Base-by-base conservation (phyloP, 202 grass and related monocot genomes). In the Schoenoplectus tabernaemontani region DNA sequence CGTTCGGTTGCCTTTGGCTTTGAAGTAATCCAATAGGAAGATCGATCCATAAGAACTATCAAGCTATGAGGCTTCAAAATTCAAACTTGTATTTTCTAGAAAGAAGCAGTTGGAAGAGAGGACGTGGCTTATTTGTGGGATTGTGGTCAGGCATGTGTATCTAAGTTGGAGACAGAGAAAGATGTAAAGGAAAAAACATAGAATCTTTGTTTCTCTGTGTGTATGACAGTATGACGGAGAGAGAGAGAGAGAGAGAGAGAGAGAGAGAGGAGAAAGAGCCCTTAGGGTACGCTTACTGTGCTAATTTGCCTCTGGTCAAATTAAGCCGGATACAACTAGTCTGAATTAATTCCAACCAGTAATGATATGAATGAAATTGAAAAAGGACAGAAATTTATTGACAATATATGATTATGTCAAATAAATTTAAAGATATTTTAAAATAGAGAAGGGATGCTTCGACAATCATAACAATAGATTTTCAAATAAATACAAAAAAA, bases 1-100 rank as follows among this genome's bases (percentile, higher is more conserved):
- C 67, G 57, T 51, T 85, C 78, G 8, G 62, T 17, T 0, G 78
- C 53, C 59, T 87, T 89, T 78, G 78, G 85, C 38, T 80, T 87
- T 38, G 80, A 22, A 32, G 87, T 58, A 76, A 92, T 83, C 90
- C 90, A 87, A 84, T 87, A 92, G 10, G 75, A 82, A 56, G 82
- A 62, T 81, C 84, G 90, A 85, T 92, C 87, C 90, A 92, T 92
- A 26, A 53, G 42, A 87, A 71, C 10, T 26, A 32, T 59, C 36
- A 64, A 67, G 72, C 36, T 54, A 60, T 48, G 39, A 26, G 39
- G 11, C 1, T 51, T 8, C 23, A 3, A 13, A 7, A 4, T 57
- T 20, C 5, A 7, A 33, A 56, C 28, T 12, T 72, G 44, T 28
- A 28, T 28, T 64, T 24, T 30, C 65, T 39, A 7, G 36, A 53